phyloP scores from a whole-genome alignment of 2,329 filamentous ascomycete genomes.

The Epichloe hybrida region DNA sequence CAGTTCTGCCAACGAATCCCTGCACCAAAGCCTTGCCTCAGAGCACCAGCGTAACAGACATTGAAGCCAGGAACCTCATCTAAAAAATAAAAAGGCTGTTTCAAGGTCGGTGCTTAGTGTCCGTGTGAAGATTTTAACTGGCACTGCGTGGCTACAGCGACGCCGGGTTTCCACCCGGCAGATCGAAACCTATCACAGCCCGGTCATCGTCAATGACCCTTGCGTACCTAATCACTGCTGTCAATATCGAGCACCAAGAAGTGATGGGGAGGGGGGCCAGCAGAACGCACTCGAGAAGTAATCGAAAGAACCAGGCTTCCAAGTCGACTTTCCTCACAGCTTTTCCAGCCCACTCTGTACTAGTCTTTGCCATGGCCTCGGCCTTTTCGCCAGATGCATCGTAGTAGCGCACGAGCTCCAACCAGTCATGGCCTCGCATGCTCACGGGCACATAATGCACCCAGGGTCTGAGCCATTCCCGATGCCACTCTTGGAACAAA shows the following conservation, averaged over 20 bases:
- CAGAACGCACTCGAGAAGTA: conserved; percentile 50
- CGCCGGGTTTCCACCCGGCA: conserved; percentile 4
- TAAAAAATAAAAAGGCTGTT: too few species aligned
- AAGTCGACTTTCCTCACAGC: conserved; percentile 59
- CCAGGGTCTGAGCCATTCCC: conserved; percentile 87
- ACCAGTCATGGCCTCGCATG: conserved; percentile 70
- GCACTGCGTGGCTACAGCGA: not conserved
- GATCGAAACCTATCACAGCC: conserved; percentile 41
- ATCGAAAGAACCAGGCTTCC: conserved; percentile 54
- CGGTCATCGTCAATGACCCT: conserved; percentile 52
- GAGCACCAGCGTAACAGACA: too few species aligned
- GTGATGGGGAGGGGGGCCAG: not conserved
- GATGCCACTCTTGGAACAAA: conserved; percentile 89
- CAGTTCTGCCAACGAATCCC: too few species aligned
- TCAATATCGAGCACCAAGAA: not conserved
- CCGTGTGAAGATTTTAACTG: not conserved
- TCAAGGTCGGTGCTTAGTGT: not conserved
- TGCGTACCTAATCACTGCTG: conserved; percentile 34
- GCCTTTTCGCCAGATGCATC: conserved; percentile 45
- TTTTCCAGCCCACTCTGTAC: conserved; percentile 57
- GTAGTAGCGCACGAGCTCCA: conserved; percentile 67
- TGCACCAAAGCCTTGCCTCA: too few species aligned
- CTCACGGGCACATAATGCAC: conserved; percentile 82
- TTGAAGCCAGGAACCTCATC: too few species aligned
- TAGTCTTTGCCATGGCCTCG: conserved; percentile 48